Evolutionary conservation across 2,329 filamentous ascomycete species (phyloP).

Genomic region (Ilyonectria mors-panacis): DNA sequence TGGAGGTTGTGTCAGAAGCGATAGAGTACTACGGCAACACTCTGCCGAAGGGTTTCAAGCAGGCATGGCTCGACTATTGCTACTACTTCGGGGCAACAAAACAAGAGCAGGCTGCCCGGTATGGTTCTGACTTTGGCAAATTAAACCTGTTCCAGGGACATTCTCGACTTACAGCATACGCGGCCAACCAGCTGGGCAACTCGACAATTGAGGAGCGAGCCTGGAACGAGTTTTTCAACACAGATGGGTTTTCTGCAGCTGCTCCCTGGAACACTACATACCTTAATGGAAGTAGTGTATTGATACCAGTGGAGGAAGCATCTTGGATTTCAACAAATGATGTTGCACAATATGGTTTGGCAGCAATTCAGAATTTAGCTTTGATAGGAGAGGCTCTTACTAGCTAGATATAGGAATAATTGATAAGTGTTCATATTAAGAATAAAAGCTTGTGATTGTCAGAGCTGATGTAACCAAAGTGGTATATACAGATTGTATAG

Average conservation of each 20-base stretch:
- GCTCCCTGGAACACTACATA: slow-evolving; percentile 55
- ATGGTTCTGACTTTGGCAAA: slow-evolving; percentile 64
- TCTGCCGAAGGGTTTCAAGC: slow-evolving; percentile 63
- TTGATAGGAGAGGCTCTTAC: slow-evolving; percentile 44
- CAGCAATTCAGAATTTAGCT: slow-evolving; percentile 70
- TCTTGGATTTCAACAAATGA: slow-evolving; percentile 72
- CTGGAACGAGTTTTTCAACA: slow-evolving; percentile 68
- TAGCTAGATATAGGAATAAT: slow-evolving; percentile 2
- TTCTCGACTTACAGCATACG: slow-evolving; percentile 71
- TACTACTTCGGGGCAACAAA: slow-evolving; percentile 67
- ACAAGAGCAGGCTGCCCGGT: slow-evolving; percentile 66
- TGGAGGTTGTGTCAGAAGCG: slow-evolving; percentile 71
- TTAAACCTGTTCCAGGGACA: slow-evolving; percentile 69
- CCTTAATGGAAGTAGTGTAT: slow-evolving; percentile 60
- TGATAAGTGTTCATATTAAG: no score
- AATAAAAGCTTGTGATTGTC: no score
- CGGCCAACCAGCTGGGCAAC: slow-evolving; percentile 60
- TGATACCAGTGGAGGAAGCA: slow-evolving; percentile 68
- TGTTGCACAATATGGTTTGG: slow-evolving; percentile 69
- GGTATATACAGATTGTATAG: no score
- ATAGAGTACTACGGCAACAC: slow-evolving; percentile 64
- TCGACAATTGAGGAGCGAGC: slow-evolving; percentile 64
- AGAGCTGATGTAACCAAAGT: no score
- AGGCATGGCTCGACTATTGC: slow-evolving; percentile 73
- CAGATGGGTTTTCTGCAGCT: slow-evolving; percentile 60